Evolutionary conservation across 1,284 basidiomycete species (phyloP).

Genomic region (Pisolithus thermaeus): DNA sequence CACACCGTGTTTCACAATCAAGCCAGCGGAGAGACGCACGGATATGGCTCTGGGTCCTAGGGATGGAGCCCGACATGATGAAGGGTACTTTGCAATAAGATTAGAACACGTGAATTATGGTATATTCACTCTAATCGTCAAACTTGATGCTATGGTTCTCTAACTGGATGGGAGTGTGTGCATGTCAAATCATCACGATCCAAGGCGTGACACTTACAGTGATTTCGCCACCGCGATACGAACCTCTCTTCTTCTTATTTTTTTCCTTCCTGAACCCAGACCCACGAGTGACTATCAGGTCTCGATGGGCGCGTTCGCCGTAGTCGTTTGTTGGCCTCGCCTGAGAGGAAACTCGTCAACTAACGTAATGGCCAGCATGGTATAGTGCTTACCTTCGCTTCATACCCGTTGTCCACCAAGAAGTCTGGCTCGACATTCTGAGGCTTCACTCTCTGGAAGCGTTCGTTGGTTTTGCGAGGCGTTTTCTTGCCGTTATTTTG

Average conservation of each 20-base stretch:
- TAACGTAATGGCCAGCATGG: neutral
- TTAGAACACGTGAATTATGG: neutral
- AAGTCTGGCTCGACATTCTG: conserved; percentile 58
- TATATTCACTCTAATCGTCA: conserved; percentile 30
- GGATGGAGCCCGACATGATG: neutral
- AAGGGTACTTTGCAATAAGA: neutral
- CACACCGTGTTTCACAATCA: neutral
- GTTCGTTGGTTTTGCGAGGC: conserved; percentile 42
- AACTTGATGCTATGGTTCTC: conserved; percentile 85
- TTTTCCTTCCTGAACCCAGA: conserved; percentile 98
- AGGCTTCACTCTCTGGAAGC: conserved; percentile 82
- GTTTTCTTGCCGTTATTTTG: conserved; percentile 28
- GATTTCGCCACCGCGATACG: conserved; percentile 88
- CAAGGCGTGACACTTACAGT: conserved; percentile 50
- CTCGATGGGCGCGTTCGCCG: conserved; percentile 78
- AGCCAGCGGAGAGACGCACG: neutral
- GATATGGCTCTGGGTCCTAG: neutral
- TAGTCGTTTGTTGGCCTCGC: conserved; percentile 69
- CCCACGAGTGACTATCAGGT: conserved; percentile 90
- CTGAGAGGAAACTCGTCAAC: conserved; percentile 1
- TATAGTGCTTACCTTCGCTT: conserved; percentile 59
- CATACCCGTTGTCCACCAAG: conserved; percentile 80
- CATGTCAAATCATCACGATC: conserved; percentile 2
- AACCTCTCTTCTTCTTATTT: conserved; percentile 98
- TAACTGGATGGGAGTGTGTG: conserved; percentile 44